Percentiles rank a stretch among this genome's conserved stretches.
phyloP scores from a whole-genome alignment of 2,329 filamentous ascomycete species.

The Pezicula radicicola region DNA sequence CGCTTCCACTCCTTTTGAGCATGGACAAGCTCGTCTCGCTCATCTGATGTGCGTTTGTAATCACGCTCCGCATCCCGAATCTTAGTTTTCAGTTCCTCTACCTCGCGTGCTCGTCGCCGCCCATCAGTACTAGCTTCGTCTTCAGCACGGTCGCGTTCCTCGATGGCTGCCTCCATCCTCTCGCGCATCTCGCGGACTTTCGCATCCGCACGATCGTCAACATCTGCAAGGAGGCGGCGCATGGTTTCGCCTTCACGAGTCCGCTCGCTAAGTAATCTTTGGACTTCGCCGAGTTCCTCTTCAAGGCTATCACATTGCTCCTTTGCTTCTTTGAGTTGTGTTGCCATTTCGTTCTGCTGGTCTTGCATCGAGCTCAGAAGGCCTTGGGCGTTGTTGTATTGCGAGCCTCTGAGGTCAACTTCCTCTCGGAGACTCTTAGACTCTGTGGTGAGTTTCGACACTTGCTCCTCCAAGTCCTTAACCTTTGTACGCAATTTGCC shows the following conservation, averaged over 20 bases:
- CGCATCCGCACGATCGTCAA: conserved; percentile 76
- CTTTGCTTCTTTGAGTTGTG: conserved; percentile 87
- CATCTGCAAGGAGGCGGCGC: conserved; percentile 82
- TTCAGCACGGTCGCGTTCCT: conserved; percentile 89
- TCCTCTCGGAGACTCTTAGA: conserved; percentile 71
- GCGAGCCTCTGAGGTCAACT: conserved; percentile 76
- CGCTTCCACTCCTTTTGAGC: conserved; percentile 72
- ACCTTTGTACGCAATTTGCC: conserved; percentile 59
- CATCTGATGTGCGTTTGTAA: conserved; percentile 65
- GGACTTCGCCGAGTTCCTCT: conserved; percentile 87
- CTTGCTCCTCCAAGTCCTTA: conserved; percentile 70
- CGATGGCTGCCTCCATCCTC: conserved; percentile 84
- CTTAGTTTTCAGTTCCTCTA: conserved; percentile 79
- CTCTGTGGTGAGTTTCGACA: conserved; percentile 66
- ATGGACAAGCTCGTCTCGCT: conserved; percentile 74
- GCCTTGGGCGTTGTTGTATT: conserved; percentile 81
- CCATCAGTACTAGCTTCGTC: conserved; percentile 81
- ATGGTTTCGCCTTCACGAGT: conserved; percentile 93
- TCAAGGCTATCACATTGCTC: conserved; percentile 81
- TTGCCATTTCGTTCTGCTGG: conserved; percentile 81
- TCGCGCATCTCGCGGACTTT: conserved; percentile 87
- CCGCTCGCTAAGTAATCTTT: conserved; percentile 80
- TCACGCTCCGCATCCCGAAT: conserved; percentile 80
- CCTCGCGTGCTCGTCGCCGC: conserved; percentile 73
- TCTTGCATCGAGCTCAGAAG: conserved; percentile 91